Evolutionary conservation across 208 protist species (phyloP), one percentile per base, ranked within the genome.

Genomic region (Herpetomonas tarakana): DNA sequence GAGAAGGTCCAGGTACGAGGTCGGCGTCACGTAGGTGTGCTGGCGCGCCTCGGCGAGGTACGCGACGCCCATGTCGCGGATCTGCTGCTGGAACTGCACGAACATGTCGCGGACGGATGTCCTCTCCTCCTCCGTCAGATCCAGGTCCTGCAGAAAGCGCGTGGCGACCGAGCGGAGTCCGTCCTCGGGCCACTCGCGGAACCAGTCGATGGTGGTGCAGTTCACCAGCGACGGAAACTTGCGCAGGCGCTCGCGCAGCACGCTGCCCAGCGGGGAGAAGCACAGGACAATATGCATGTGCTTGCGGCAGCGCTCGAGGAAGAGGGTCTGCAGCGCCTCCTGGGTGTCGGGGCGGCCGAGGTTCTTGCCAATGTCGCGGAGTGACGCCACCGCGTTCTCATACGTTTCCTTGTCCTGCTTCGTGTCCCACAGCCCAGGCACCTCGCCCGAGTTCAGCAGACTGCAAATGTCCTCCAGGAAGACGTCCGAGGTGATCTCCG

Each of bases 151-250:
- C 52, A 97, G 78, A 66, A 97, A 97, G 52, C 88, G 82, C 14
- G 73, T 68, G 1, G 96, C 93, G 26, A 98, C 95, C 35, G 74
- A 86, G 56, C 75, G 75, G 24, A 99, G 84, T 25, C 97, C 98
- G 28, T 98, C 88, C 54, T 92, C 75, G 2, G 97, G 96, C 98
- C 98, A 99, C 68, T 95, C 80, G 14, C 86, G 69, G 82, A 99
- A 99, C 98, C 98, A 99, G 83, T 99, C 98, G 66, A 99, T 99
- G 6, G 97, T 99, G 19, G 94, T 99, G 77, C 98, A 99, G 74
- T 98, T 99, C 55, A 99, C 96, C 16, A 99, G 70, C 3, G 96
- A 97, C 14, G 98, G 98, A 77, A 99, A 99, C 79, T 97, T 96
- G 61, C 97, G 84, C 47, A 98, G 78, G 22, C 98, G 86, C 28